Conservation (phyloP, 768 basidiomycete species). For the Exsudoporus frostii region DNA sequence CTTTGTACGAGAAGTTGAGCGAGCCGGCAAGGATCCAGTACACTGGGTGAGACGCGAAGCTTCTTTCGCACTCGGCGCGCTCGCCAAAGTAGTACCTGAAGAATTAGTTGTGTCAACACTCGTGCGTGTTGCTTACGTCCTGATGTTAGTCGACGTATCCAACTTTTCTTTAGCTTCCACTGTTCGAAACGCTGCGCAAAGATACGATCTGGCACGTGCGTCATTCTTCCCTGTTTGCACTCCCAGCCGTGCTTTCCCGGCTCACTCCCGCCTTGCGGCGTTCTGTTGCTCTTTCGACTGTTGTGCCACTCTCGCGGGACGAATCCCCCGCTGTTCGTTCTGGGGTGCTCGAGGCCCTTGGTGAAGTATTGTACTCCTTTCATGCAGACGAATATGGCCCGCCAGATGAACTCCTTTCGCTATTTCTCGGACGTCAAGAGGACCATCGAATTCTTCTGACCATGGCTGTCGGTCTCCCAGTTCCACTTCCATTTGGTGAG, state of each 20-base stretch:
- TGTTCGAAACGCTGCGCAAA: slow-evolving; percentile 65
- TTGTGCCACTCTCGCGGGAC: slow-evolving; percentile 62
- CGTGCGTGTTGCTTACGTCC: slow-evolving; percentile 39
- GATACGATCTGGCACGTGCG: slow-evolving; percentile 82
- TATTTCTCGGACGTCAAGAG: slow-evolving; percentile 68
- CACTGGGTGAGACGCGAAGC: slow-evolving; percentile 85
- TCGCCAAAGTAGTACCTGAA: slow-evolving; percentile 83
- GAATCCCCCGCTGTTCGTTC: slow-evolving; percentile 65
- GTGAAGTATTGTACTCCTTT: slow-evolving; percentile 87
- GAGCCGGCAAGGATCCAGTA: slow-evolving; percentile 60
- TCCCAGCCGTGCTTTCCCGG: slow-evolving; percentile 75
- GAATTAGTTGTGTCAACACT: slow-evolving; percentile 64
- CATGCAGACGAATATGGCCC: slow-evolving; percentile 57
- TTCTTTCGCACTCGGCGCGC: slow-evolving; percentile 80
- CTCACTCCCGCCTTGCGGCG: slow-evolving; percentile 57
- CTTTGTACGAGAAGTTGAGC: slow-evolving; percentile 73
- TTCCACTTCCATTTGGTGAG: slow-evolving; percentile 19
- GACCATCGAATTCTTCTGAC: slow-evolving; percentile 36
- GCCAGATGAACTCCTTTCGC: slow-evolving; percentile 66
- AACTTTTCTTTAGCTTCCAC: slow-evolving; percentile 56
- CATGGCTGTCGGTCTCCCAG: slow-evolving; percentile 3
- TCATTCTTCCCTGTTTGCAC: slow-evolving; percentile 80
- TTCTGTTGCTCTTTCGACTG: slow-evolving; percentile 60
- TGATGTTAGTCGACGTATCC: background rate
- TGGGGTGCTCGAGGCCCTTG: slow-evolving; percentile 81